Base-by-base conservation (phyloP, 1,139 yeast species). In the Suhomyces taliae region DNA sequence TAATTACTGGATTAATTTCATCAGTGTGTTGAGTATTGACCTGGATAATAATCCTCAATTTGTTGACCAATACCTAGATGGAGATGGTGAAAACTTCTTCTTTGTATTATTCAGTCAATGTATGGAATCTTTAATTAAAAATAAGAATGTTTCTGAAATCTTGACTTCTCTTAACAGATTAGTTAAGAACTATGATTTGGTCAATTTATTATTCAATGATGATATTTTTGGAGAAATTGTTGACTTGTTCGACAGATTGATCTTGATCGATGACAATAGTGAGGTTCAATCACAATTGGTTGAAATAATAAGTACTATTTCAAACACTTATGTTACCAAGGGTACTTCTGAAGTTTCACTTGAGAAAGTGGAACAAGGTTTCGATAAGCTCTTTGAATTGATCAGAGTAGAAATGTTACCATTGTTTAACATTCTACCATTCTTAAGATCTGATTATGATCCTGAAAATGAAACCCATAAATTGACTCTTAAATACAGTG, bases 71-170 rank as follows among this genome's bases (percentile, higher is more conserved):
- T 80, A 57, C 55, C 82, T 67, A 67, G 77, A 67, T n/a, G 81
- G 78, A 10, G 95, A 89, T 55, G 76, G 85, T 0, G 80, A 82
- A 4, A 85, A 88, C 44, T 88, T 90, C 56, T 85, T 87, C 65
- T 88, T 88, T 61, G 86, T 90, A 27, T 65, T 91, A 41, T 88
- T 87, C 67, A 89, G 96, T 36, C 87, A 89, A 55, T 89, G 97
- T 62, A 76, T 90, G 46, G 96, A 89, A 58, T 80, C 87, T 0
- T 72, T 90, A 51, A 78, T 85, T 14, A 78, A 72, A 51, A 49
- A 49, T 24, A 66, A 64, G 44, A 64, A 72, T 49, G 68, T 70
- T 2, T 56, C 69, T 11, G 76, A 76, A 43, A 76, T 83, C 3
- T 66, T 87, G 44, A 60, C 62, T 0, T 83, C 88, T 0, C 62